Evolutionary conservation across 2,329 filamentous ascomycete species (phyloP), one percentile per base, ranked within the genome.

Genomic region (Cytospora schulzeri): DNA sequence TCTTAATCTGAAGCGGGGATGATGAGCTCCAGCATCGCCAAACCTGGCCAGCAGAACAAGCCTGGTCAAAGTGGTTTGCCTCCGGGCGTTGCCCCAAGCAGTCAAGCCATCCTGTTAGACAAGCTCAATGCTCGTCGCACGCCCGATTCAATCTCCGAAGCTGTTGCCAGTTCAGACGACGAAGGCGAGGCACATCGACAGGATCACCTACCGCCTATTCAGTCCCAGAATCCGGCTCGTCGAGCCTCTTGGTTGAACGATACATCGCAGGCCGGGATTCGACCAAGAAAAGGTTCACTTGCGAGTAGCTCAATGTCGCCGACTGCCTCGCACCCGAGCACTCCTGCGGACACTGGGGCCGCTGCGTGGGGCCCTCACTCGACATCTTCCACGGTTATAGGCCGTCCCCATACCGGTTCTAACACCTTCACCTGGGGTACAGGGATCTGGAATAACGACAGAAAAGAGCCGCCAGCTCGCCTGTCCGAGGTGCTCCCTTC

Each of bases 141-240:
- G 1, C 94, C 94, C 26, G 95, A 98, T 74, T 66, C 62, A 5
- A 64, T 65, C 31, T 97, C 93, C 4, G 94, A 98, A 75, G 94
- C 92, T 59, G 81, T 98, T 66, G 93, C 91, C 60, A 98, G 94
- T 69, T 97, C 93, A 15, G 95, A 98, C 76, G 95, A 98, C 75
- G 95, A 99, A 76, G 84, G 81, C 64, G 91, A 97, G 66, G 83
- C 87, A 73, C 83, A 85, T 69, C 82, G 82, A 53, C 80, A 85
- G 69, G 85, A 84, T 64, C 76, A 73, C 71, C 78, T 78, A 68
- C 81, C 82, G 71, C 78, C 77, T 71, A 74, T 74, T 66, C 85
- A 80, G 70, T 83, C 79, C 57, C 83, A 78, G 57, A 91, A 88
- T 71, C 86, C 90, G 55, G 84, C 84, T 29, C 87, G 91, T 62